These are phyloP conservation scores for Coemansia sp. DNA, from an alignment of 192 early-diverging fungal species.

Conservation along the genomic window DNA sequence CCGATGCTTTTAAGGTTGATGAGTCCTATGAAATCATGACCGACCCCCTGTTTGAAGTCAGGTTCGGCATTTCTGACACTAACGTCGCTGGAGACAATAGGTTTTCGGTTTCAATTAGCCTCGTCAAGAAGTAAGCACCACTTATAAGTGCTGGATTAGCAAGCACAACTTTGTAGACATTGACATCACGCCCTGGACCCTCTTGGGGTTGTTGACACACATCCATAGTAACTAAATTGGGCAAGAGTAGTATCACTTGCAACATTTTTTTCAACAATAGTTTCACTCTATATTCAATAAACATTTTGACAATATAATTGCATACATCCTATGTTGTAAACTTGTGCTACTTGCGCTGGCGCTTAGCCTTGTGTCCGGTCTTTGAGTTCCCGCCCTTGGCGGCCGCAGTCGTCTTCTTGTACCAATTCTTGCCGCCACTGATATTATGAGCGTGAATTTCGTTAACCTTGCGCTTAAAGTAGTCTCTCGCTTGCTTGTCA, in stretches of 20 bases:
- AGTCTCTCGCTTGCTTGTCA: conserved; percentile 69
- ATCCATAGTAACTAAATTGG: neutral
- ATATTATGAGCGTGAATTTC: conserved; percentile 68
- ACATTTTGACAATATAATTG: neutral
- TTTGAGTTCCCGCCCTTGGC: conserved; percentile 7
- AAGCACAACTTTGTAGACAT: too few species aligned
- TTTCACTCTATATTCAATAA: neutral
- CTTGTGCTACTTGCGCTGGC: conserved; percentile 7
- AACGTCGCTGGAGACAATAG: too few species aligned
- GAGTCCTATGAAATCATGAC: too few species aligned
- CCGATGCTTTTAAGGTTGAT: too few species aligned
- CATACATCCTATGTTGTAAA: neutral
- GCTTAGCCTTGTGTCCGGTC: neutral
- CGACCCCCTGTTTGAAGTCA: too few species aligned
- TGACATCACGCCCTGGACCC: too few species aligned
- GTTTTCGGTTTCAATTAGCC: too few species aligned
- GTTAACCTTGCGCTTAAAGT: conserved; percentile 86
- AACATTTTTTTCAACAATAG: neutral
- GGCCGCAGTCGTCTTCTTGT: conserved; percentile 17
- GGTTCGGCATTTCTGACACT: too few species aligned
- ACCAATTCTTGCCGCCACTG: conserved; percentile 48
- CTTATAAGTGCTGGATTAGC: too few species aligned
- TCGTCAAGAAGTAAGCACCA: too few species aligned
- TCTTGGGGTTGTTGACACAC: neutral
- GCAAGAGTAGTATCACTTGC: neutral